phyloP scores from a whole-genome alignment of 1,139 yeast species.

The Dujonia santamariae region DNA sequence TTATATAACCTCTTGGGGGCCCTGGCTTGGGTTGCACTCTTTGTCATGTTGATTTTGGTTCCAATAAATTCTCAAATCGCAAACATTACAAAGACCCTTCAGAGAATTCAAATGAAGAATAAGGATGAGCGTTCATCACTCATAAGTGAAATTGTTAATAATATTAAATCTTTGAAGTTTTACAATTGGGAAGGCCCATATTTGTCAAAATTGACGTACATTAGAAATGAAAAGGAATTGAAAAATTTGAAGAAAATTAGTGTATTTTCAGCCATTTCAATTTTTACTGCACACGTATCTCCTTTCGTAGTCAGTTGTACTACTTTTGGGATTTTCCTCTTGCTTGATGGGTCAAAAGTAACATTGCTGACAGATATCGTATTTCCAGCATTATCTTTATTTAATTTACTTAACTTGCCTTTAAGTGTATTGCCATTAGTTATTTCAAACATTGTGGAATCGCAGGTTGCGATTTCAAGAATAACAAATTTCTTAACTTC shows the following conservation, averaged over 20 bases:
- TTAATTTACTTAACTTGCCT: conserved; percentile 58
- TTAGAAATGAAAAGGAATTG: conserved; percentile 53
- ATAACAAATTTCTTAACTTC: conserved; percentile 45
- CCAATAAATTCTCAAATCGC: conserved; percentile 58
- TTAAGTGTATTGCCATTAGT: conserved; percentile 56
- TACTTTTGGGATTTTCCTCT: conserved; percentile 55
- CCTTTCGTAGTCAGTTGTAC: conserved; percentile 49
- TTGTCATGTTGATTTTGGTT: conserved; percentile 50
- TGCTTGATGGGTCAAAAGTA: conserved; percentile 44
- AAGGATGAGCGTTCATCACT: conserved; percentile 60
- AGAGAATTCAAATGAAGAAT: conserved; percentile 61
- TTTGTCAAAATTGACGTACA: conserved; percentile 44
- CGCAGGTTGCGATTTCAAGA: conserved; percentile 58
- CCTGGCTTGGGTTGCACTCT: conserved; percentile 58
- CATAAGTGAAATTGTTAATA: conserved; percentile 60
- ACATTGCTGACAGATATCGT: conserved; percentile 59
- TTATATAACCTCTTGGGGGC: conserved; percentile 58
- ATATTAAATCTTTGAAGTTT: conserved; percentile 66
- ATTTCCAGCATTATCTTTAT: conserved; percentile 66
- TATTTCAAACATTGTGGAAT: conserved; percentile 54
- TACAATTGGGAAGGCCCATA: conserved; percentile 76
- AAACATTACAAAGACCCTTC: conserved; percentile 42
- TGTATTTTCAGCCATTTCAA: conserved; percentile 24
- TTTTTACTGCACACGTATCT: conserved; percentile 59
- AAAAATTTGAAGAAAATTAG: conserved; percentile 41